Evolutionary conservation across 2,329 filamentous ascomycete genomes (phyloP).

Genomic region (Chaetomiaceae sp.): DNA sequence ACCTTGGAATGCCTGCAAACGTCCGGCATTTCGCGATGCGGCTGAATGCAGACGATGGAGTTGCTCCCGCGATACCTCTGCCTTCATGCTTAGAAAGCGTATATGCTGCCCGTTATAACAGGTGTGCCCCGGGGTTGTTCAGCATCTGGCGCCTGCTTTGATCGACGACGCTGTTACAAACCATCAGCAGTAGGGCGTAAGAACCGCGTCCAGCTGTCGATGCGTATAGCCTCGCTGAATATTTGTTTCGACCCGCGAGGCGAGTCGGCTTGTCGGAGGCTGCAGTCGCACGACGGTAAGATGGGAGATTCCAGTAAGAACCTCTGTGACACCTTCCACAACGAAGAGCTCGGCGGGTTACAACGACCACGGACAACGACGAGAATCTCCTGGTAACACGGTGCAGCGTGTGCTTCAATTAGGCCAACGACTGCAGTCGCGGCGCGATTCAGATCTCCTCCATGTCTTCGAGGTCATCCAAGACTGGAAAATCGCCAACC

Average conservation of each 20-base stretch:
- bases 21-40: conserved; percentile 8
- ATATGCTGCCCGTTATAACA: neutral
- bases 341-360: too few relatives aligned
- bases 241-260: too few relatives aligned
- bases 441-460: conserved; percentile 69
- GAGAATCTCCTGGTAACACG: neutral
- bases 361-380: too few relatives aligned
- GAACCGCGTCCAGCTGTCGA: too few relatives aligned
- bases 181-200: too few relatives aligned
- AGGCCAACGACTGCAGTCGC: neutral
- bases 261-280: too few relatives aligned
- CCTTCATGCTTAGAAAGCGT: neutral
- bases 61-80: neutral
- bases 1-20: conserved; percentile 9
- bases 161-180: too few relatives aligned
- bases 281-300: too few relatives aligned
- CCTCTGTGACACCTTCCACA: too few relatives aligned
- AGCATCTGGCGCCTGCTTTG: neutral
- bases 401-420: neutral
- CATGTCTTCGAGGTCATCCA: conserved; percentile 72
- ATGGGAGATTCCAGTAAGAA: too few relatives aligned
- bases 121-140: neutral
- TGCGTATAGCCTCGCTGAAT: too few relatives aligned
- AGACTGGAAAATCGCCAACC: conserved; percentile 62
- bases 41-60: conserved; percentile 15